phyloP scores from a whole-genome alignment of 1,139 yeast species.

The Candida sp. region DNA sequence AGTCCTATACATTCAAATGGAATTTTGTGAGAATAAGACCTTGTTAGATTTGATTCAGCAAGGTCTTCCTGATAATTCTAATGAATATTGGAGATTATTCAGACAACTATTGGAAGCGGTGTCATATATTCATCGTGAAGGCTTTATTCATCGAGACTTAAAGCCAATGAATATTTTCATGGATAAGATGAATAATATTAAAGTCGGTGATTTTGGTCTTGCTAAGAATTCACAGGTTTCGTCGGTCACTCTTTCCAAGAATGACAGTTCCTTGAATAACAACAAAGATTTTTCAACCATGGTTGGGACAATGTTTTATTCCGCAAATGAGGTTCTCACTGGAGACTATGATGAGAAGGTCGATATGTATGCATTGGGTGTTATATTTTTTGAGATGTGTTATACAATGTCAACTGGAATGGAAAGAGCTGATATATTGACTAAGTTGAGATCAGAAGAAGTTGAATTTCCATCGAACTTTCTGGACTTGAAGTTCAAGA shows the following conservation, averaged over 20 bases:
- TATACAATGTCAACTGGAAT: conserved; percentile 80
- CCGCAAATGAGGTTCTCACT: conserved; percentile 82
- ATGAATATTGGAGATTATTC: conserved; percentile 86
- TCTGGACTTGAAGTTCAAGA: conserved; percentile 42
- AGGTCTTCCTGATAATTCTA: conserved; percentile 67
- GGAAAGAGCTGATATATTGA: conserved; percentile 80
- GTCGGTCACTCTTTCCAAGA: conserved; percentile 35
- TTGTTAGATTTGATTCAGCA: conserved; percentile 78
- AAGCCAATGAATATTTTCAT: conserved; percentile 96
- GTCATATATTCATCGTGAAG: conserved; percentile 87
- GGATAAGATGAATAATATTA: conserved; percentile 82
- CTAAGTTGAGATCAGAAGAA: conserved; percentile 53
- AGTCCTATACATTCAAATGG: conserved; percentile 88
- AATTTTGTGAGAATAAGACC: conserved; percentile 94
- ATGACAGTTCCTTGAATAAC: conserved; percentile 30
- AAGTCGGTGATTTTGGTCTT: conserved; percentile 95
- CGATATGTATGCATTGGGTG: conserved; percentile 93
- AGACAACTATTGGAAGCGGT: conserved; percentile 90
- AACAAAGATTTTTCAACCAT: conserved; percentile 86
- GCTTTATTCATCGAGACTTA: conserved; percentile 92
- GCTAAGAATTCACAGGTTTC: conserved; percentile 72
- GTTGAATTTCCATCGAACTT: conserved; percentile 71
- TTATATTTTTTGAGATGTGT: conserved; percentile 94
- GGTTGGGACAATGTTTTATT: conserved; percentile 90
- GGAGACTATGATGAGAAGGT: conserved; percentile 88